phyloP scores from a whole-genome alignment of 169 alveolate genomes.

The Eimeria falciformis region DNA sequence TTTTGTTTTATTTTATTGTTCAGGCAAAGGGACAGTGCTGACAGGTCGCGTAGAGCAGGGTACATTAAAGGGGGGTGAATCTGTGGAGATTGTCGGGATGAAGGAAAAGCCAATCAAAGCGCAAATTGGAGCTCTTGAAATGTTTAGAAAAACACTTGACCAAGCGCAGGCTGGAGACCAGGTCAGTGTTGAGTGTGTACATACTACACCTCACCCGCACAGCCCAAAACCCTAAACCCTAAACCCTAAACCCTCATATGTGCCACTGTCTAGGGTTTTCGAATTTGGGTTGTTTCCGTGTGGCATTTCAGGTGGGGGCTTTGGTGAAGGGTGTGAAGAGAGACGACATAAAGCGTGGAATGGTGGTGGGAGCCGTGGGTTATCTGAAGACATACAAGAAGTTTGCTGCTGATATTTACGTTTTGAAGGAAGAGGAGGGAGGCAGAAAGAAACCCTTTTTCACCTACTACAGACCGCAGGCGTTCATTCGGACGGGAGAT shows the following conservation, averaged over 20 bases:
- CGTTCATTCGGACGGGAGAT: conserved; percentile 96
- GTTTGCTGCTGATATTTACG: conserved; percentile 92
- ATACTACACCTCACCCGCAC: no score
- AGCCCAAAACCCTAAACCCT: neutral
- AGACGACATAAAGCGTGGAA: conserved; percentile 88
- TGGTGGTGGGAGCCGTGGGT: conserved; percentile 91
- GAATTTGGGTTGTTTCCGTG: neutral
- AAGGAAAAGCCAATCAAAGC: conserved; percentile 64
- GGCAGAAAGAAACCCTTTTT: conserved; percentile 96
- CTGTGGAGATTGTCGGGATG: conserved; percentile 91
- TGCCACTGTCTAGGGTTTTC: neutral
- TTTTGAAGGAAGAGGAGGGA: conserved; percentile 96
- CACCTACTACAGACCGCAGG: conserved; percentile 96
- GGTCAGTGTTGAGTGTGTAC: neutral
- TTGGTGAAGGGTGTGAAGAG: conserved; percentile 90
- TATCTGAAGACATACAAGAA: conserved; percentile 86
- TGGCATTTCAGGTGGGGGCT: conserved; percentile 87
- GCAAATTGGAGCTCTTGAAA: conserved; percentile 89
- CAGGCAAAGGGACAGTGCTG: conserved; percentile 87
- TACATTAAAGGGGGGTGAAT: conserved; percentile 89
- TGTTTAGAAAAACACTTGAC: conserved; percentile 94
- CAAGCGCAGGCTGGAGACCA: conserved; percentile 97
- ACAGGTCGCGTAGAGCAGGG: conserved; percentile 97
- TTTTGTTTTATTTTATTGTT: neutral
- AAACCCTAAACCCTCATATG: neutral